A percentile compares a stretch with the other conserved stretches of the same genome.
phyloP scores from a whole-genome alignment of 225 moss, liverwort and hornwort genomes.

The Rhytidiadelphus loreus region DNA sequence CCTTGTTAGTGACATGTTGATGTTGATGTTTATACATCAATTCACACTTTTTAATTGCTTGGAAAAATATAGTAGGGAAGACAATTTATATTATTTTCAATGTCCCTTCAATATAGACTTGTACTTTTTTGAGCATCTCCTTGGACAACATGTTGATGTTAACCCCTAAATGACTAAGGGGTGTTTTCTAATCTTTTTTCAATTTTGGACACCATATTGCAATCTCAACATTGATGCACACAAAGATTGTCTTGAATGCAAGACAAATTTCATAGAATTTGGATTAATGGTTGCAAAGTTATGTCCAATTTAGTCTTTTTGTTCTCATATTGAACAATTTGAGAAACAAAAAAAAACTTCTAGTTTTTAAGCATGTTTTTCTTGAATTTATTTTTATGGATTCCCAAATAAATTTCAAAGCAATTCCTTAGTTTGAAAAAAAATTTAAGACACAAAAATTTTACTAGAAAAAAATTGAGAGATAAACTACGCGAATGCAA shows the following conservation, averaged over 20 bases:
- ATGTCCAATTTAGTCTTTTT: neutral
- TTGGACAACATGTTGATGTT: neutral
- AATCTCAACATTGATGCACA: neutral
- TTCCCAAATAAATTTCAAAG: neutral
- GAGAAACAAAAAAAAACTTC: neutral
- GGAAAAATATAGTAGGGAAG: too few relatives aligned
- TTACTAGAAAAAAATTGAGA: neutral
- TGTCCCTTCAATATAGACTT: neutral
- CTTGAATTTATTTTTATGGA: neutral
- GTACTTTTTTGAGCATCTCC: neutral
- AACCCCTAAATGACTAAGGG: too few relatives aligned
- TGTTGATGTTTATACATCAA: neutral
- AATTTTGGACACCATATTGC: neutral
- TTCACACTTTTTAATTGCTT: neutral
- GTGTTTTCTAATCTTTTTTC: neutral
- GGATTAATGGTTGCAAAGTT: neutral
- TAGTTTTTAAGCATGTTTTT: neutral
- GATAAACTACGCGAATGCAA: neutral
- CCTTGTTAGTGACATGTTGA: too few relatives aligned
- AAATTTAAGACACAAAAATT: rapidly evolving
- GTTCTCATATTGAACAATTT: rapidly evolving
- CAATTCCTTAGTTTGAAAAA: neutral
- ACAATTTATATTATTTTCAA: rapidly evolving
- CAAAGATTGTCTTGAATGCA: neutral
- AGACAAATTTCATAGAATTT: too few relatives aligned